phyloP scores from a whole-genome alignment of 345 rosid genomes.

The Citrus hindsii region DNA sequence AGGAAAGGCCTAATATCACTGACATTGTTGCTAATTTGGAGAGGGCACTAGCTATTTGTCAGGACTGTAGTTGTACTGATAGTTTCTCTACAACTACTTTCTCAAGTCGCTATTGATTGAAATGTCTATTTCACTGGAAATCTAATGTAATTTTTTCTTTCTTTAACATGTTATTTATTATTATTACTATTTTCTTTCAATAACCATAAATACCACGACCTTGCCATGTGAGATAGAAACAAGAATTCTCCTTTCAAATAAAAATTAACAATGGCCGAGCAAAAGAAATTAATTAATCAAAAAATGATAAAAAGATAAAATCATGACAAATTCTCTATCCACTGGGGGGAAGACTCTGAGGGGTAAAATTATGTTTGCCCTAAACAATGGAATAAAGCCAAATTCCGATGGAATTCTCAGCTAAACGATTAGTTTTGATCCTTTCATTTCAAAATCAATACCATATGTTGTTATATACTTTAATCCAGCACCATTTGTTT shows the following conservation, averaged over 20 bases:
- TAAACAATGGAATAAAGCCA: no score
- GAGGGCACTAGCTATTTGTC: conserved; percentile 39
- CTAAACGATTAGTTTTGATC: no score
- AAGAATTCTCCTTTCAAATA: neutral
- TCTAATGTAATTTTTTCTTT: neutral
- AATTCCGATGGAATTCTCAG: no score
- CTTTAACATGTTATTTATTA: neutral
- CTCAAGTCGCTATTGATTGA: conserved; percentile 37
- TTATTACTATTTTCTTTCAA: neutral
- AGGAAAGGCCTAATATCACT: conserved; percentile 45
- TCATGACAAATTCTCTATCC: no score
- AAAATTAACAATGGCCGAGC: no score
- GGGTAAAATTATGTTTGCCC: no score
- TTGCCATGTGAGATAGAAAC: neutral
- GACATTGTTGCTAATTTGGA: conserved; percentile 53
- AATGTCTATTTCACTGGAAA: neutral
- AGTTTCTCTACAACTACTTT: conserved; percentile 20
- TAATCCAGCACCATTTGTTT: no score
- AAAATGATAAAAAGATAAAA: no score
- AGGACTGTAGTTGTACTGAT: conserved; percentile 13
- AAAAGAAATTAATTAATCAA: no score
- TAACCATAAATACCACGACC: neutral
- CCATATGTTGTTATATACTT: no score
- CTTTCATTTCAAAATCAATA: no score
- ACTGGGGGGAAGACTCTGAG: no score